These are phyloP conservation scores for Scheffersomyces lignicola DNA, from an alignment of 1,139 yeast species.

Conservation along the genomic window DNA sequence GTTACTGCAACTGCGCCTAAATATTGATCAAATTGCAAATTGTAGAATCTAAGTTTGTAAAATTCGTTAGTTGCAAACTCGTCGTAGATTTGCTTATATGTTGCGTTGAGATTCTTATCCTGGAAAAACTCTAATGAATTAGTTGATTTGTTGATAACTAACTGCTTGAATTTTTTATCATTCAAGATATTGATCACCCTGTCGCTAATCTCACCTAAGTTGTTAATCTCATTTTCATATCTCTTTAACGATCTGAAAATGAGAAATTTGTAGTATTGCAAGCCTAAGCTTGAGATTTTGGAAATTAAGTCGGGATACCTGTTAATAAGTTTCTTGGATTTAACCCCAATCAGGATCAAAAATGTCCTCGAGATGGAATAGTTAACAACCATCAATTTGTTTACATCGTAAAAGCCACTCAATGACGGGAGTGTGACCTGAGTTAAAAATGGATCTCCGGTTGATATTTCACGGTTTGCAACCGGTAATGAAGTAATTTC, in stretches of 20 bases:
- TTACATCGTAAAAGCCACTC: slow-evolving; percentile 1
- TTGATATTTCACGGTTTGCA: not conserved
- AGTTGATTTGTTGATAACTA: slow-evolving; percentile 12
- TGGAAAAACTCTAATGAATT: slow-evolving; percentile 13
- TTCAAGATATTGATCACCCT: slow-evolving; percentile 10
- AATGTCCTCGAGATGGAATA: slow-evolving; percentile 5
- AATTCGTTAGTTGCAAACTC: slow-evolving; percentile 15
- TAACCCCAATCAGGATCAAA: slow-evolving; percentile 3
- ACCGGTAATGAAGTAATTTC: not conserved
- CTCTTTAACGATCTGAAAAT: slow-evolving; percentile 4
- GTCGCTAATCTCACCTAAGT: slow-evolving; percentile 1
- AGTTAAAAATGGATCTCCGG: slow-evolving; percentile 1
- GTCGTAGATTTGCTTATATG: slow-evolving; percentile 10
- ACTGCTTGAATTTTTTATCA: slow-evolving; percentile 19
- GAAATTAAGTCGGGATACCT: slow-evolving; percentile 4
- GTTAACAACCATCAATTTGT: slow-evolving; percentile 8
- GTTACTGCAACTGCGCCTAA: slow-evolving; percentile 17
- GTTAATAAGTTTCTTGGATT: not conserved
- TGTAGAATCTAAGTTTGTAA: slow-evolving; percentile 14
- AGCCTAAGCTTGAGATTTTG: slow-evolving; percentile 8
- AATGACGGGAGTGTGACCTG: not conserved
- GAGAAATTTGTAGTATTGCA: slow-evolving; percentile 8
- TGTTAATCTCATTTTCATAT: not conserved
- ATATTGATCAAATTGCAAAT: slow-evolving; percentile 23
- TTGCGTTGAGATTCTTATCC: slow-evolving; percentile 4